A percentile compares a stretch with the other conserved stretches of the same genome.
Conservation (phyloP, 371 early-diverging fungal species). For the Sporodiniella umbellata region DNA sequence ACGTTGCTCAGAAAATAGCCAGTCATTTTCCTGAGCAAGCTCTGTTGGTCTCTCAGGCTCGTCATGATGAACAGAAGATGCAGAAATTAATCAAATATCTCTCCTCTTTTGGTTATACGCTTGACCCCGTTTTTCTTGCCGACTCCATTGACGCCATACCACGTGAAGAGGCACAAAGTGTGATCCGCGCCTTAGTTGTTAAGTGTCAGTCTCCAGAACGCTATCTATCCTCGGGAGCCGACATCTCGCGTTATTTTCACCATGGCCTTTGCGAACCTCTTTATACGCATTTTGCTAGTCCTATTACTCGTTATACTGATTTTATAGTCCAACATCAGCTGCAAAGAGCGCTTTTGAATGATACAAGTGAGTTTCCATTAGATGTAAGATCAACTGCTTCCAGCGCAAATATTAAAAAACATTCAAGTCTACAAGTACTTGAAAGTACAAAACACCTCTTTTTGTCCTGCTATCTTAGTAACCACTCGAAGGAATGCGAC, state of each 20-base stretch:
- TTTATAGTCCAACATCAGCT: slow-evolving; percentile 87
- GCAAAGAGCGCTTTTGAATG: slow-evolving; percentile 24
- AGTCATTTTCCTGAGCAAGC: slow-evolving; percentile 82
- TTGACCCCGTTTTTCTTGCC: slow-evolving; percentile 61
- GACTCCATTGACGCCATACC: slow-evolving; percentile 66
- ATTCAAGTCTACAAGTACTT: slow-evolving; percentile 62
- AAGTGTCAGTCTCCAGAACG: slow-evolving; percentile 76
- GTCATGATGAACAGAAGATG: slow-evolving; percentile 58
- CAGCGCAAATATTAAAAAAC: slow-evolving; percentile 68
- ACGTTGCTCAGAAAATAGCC: slow-evolving; percentile 85
- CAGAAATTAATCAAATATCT: slow-evolving; percentile 55
- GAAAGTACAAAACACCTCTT: slow-evolving; percentile 70
- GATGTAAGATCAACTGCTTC: slow-evolving; percentile 50
- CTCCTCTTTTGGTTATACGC: slow-evolving; percentile 44
- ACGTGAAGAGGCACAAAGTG: slow-evolving; percentile 34
- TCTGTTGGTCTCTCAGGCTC: slow-evolving; percentile 71
- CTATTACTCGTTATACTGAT: slow-evolving; percentile 94
- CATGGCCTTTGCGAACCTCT: slow-evolving; percentile 70
- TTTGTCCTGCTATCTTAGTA: slow-evolving; percentile 50
- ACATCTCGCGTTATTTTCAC: slow-evolving; percentile 61
- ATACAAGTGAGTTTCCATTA: slow-evolving; percentile 43
- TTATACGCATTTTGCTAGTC: slow-evolving; percentile 91
- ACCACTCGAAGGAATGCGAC: slow-evolving; percentile 23
- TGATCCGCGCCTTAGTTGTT: slow-evolving; percentile 53
- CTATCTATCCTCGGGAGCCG: slow-evolving; percentile 81